Base-by-base conservation (phyloP, 192 early-diverging fungal genomes). In the Coemansia sp. region DNA sequence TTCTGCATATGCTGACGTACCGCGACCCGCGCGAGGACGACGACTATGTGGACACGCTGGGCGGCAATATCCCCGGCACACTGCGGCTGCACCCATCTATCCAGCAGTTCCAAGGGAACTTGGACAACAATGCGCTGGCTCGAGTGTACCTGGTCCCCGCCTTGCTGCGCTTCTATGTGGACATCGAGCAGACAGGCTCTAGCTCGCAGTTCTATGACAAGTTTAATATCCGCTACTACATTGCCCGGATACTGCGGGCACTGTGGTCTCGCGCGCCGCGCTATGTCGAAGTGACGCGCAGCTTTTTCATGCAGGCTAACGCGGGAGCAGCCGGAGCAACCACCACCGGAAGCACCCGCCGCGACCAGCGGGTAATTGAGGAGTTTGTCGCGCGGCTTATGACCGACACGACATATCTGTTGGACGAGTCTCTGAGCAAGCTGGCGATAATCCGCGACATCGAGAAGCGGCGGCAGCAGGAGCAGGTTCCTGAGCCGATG, bases 191-290 rank as follows among this genome's bases (percentile, higher is more conserved):
- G 40, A 96, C 94, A 15, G 96, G 96, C 14, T 82, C 85, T 2
- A 84, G 84, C 59, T 87, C 89, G 4, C 94, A 96, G 66, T 99
- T 99, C 61, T 99, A 96, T 63, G 96, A 99, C 71, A 99, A 99
- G 72, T 96, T 97, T 78, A 96, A 91, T 71, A 94, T 94, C 59
- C 87, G 96, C 30, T 97, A 97, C 81, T 88, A 96, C 58, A 94
- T 99, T 50, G 87, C 87, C 7, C 91, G 94, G 57, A 88, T 94
- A 8, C 83, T 97, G 63, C 93, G 93, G 6, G 59, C 65, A 10
- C 51, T 78, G 57, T 78, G 75, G 75, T 60, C 75, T 0, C 65
- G 65, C 7, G 56, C 54, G 10, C 57, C 39, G n/a, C 35, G 59
- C 26, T 65, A 78, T 16, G 75, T 72, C 0, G 51, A 50, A 3